These are phyloP conservation scores for Vitis amurensis DNA, from an alignment of 164 flowering plant genomes.

Conservation along the genomic window DNA sequence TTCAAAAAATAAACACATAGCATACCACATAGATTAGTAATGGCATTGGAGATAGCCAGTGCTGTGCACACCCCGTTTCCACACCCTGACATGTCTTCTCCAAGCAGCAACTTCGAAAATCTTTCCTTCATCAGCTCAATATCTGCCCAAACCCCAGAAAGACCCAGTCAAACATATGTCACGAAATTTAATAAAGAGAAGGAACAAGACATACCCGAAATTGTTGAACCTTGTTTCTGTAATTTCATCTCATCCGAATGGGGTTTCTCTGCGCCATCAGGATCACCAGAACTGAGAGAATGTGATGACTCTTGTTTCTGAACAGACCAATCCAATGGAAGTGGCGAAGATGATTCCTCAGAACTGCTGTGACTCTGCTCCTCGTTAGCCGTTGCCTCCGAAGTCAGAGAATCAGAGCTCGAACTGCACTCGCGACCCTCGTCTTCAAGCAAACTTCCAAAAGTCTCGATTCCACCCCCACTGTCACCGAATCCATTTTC, in stretches of 20 bases:
- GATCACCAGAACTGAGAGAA: constrained; percentile 22
- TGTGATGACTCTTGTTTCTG: constrained; percentile 24
- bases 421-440: constrained; percentile 42
- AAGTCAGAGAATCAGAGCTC: constrained; percentile 49
- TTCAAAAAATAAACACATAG: background rate
- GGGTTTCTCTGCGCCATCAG: constrained; percentile 24
- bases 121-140: constrained; percentile 82
- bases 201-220: constrained; percentile 40
- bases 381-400: constrained; percentile 44
- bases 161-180: constrained; percentile 1
- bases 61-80: constrained; percentile 81
- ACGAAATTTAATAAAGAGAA: background rate
- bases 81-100: constrained; percentile 86
- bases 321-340: constrained; percentile 41
- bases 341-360: constrained; percentile 40
- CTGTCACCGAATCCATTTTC: constrained; percentile 15
- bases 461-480: constrained; percentile 17
- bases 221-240: constrained; percentile 40
- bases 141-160: constrained; percentile 30
- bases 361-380: constrained; percentile 53
- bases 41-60: constrained; percentile 75
- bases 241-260: constrained; percentile 33
- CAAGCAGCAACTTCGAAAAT: constrained; percentile 72
- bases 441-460: constrained; percentile 30
- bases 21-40: constrained; percentile 80